Evolutionary conservation across 2,329 filamentous ascomycete genomes (phyloP).

Genomic region (Sporothrix pseudoabietina): DNA sequence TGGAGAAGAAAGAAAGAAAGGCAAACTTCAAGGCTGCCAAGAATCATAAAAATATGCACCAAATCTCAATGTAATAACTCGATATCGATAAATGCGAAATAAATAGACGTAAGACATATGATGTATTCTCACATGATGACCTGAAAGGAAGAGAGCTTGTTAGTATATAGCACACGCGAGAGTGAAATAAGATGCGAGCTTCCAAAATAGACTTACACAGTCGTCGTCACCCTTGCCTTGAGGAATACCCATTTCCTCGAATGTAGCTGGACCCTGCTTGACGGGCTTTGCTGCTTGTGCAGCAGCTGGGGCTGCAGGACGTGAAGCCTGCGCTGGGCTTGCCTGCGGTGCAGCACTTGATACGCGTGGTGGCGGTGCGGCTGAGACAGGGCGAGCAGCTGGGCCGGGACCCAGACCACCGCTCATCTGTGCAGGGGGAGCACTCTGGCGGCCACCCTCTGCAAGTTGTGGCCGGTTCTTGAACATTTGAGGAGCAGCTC

Average conservation of each 20-base stretch:
- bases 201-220: conserved; percentile 67
- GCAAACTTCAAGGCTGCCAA: background rate
- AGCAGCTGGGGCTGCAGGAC: conserved; percentile 23
- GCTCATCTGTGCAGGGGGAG: conserved; percentile 41
- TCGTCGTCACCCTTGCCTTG: conserved; percentile 80
- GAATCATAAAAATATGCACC: background rate
- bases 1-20: background rate
- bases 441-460: conserved; percentile 42
- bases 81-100: background rate
- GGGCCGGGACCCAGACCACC: background rate
- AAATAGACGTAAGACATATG: background rate
- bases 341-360: conserved; percentile 20
- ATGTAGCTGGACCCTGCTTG: conserved; percentile 82
- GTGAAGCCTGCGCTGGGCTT: background rate
- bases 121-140: conserved; percentile 27
- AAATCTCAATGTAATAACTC: background rate
- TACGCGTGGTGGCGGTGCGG: conserved; percentile 20
- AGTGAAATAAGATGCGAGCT: background rate
- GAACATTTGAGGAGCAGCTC: conserved; percentile 32
- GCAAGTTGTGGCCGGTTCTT: conserved; percentile 29
- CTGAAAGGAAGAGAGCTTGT: background rate
- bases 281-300: conserved; percentile 20
- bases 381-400: conserved; percentile 14
- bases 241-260: conserved; percentile 97
- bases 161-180: background rate